Conservation (phyloP, 805 yeast genomes). For the Kazachstania kunashirensis region DNA sequence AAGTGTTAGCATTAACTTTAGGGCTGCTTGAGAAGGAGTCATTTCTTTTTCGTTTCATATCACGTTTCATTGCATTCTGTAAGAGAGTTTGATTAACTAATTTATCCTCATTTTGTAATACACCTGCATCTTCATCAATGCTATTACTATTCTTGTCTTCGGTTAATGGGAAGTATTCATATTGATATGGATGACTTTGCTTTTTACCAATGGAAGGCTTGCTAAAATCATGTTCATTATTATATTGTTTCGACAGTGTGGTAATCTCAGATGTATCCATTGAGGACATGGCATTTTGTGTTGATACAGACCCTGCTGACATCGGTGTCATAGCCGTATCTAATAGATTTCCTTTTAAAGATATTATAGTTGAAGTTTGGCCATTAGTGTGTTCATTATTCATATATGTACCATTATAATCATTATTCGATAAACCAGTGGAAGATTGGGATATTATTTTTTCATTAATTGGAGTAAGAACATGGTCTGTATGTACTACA, state of each 20-base stretch:
- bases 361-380: conserved; percentile 11
- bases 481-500: conserved; percentile 15
- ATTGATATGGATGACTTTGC: conserved; percentile 9
- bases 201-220: conserved; percentile 1
- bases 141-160: conserved; percentile 1
- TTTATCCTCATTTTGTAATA: conserved; percentile 16
- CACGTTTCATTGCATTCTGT: conserved; percentile 15
- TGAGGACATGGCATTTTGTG: not conserved
- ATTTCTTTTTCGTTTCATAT: conserved; percentile 18
- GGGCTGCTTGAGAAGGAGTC: conserved; percentile 6
- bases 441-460: too few relatives aligned
- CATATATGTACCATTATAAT: not conserved
- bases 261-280: conserved; percentile 2
- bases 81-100: conserved; percentile 15
- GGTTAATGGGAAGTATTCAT: conserved; percentile 7
- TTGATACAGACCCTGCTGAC: not conserved
- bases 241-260: not conserved
- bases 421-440: not conserved
- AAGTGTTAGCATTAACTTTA: not conserved
- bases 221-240: not conserved
- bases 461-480: conserved; percentile 4
- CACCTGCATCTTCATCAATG: conserved; percentile 8
- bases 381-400: conserved; percentile 1
- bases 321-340: conserved; percentile 5
- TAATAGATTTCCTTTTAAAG: conserved; percentile 15